Conservation (phyloP, 2,329 filamentous ascomycete genomes). For the Fusarium longipes region DNA sequence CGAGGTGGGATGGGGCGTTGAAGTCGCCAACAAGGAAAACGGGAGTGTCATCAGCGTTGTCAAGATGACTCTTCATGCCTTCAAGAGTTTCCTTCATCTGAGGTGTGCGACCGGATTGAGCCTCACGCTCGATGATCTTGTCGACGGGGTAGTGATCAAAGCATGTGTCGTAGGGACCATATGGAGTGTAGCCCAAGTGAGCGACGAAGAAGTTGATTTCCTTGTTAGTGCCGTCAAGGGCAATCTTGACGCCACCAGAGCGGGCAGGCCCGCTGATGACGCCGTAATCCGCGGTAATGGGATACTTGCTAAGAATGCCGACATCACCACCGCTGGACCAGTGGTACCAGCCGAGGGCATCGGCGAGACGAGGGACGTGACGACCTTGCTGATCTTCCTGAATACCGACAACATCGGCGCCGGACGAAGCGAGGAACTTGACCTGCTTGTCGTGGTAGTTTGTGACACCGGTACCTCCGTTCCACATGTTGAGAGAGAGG, state of each 20-base stretch:
- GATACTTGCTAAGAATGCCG: constrained; percentile 54
- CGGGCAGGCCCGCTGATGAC: constrained; percentile 38
- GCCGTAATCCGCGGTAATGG: constrained; percentile 50
- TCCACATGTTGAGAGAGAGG: constrained; percentile 56
- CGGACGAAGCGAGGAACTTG: constrained; percentile 48
- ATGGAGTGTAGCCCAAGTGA: constrained; percentile 54
- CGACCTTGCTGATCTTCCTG: constrained; percentile 51
- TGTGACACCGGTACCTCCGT: constrained; percentile 51
- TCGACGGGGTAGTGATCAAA: constrained; percentile 51
- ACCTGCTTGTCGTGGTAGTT: constrained; percentile 55
- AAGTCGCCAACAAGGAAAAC: constrained; percentile 56
- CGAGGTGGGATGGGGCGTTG: constrained; percentile 58
- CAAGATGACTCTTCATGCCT: constrained; percentile 50
- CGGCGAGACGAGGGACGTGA: constrained; percentile 50
- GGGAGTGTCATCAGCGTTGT: constrained; percentile 48
- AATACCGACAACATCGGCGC: constrained; percentile 53
- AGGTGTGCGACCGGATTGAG: constrained; percentile 51
- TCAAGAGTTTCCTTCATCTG: constrained; percentile 53
- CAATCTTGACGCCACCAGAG: constrained; percentile 49
- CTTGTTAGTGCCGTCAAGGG: constrained; percentile 48
- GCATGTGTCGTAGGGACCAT: constrained; percentile 59
- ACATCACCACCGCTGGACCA: constrained; percentile 50
- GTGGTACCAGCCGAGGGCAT: constrained; percentile 54
- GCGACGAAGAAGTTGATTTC: constrained; percentile 53
- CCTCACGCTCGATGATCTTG: constrained; percentile 51